These are phyloP conservation scores for Sphagnum tenellum DNA, from an alignment of 225 moss, liverwort and hornwort species.

Conservation along the genomic window DNA sequence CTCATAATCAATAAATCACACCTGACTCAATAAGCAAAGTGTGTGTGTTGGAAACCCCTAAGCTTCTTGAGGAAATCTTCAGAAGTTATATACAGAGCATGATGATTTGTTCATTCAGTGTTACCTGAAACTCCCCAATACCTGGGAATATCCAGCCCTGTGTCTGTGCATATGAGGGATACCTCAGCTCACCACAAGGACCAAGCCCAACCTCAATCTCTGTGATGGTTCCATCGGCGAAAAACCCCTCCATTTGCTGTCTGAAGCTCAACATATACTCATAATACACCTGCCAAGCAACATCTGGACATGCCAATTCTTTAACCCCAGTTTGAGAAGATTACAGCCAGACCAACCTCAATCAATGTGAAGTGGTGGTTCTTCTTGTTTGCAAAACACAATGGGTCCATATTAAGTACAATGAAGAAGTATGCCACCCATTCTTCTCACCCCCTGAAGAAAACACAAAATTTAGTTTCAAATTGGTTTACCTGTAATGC, in stretches of 20 bases:
- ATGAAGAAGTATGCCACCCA: too few relatives aligned
- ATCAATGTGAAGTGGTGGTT: too few relatives aligned
- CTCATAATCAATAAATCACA: neutral
- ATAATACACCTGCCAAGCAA: neutral
- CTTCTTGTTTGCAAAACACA: too few relatives aligned
- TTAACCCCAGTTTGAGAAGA: too few relatives aligned
- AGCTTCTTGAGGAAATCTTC: neutral
- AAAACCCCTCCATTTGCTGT: neutral
- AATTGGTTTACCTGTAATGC: slow-evolving; percentile 23
- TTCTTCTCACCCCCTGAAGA: too few relatives aligned
- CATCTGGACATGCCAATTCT: neutral
- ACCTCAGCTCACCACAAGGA: slow-evolving; percentile 67
- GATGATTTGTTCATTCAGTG: neutral
- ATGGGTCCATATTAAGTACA: too few relatives aligned
- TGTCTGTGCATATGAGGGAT: slow-evolving; percentile 61
- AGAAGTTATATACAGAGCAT: too few relatives aligned
- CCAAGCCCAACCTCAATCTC: slow-evolving; percentile 34
- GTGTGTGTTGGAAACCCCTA: too few relatives aligned
- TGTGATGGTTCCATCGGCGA: neutral
- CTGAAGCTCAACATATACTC: neutral
- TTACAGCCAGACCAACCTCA: too few relatives aligned
- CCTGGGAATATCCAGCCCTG: slow-evolving; percentile 78
- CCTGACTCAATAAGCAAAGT: neutral
- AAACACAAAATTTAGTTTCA: too few relatives aligned
- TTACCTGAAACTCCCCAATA: slow-evolving; percentile 71